These are phyloP conservation scores for Lipomyces oligophaga DNA, from an alignment of 805 yeast genomes.

Conservation along the genomic window DNA sequence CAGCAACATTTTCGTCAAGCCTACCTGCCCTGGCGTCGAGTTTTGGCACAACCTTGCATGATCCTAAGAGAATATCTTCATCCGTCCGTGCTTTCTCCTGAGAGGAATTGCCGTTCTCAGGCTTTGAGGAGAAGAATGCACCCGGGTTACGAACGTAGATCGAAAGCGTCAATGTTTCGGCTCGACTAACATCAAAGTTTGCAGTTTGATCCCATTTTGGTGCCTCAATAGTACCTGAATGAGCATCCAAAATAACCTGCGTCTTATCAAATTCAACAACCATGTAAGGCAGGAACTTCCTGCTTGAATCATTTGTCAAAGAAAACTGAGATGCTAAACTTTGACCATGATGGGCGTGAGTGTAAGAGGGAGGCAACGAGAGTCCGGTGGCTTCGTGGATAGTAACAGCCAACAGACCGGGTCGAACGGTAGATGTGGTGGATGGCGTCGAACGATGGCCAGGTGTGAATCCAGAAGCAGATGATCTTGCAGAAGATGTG, in stretches of 20 bases:
- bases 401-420: conserved; percentile 75
- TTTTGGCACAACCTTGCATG: conserved; percentile 59
- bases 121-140: conserved; percentile 17
- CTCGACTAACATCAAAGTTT: conserved; percentile 79
- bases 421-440: conserved; percentile 39
- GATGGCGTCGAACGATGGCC: conserved; percentile 16
- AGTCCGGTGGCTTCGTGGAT: conserved; percentile 67
- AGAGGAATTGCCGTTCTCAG: conserved; percentile 40
- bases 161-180: conserved; percentile 66
- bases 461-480: conserved; percentile 10
- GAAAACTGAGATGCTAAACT: conserved; percentile 8
- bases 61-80: conserved; percentile 74
- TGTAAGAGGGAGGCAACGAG: conserved; percentile 50
- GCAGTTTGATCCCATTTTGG: conserved; percentile 88
- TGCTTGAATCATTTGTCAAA: conserved; percentile 7
- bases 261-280: conserved; percentile 94
- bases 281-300: conserved; percentile 66
- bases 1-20: conserved; percentile 29
- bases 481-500: too few species aligned
- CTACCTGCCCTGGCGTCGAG: conserved; percentile 42
- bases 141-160: conserved; percentile 72
- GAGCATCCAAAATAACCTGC: conserved; percentile 82
- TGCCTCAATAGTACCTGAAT: conserved; percentile 69
- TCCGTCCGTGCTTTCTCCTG: conserved; percentile 32
- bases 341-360: conserved; percentile 25